Percentiles rank a stretch among this genome's conserved stretches.
Evolutionary conservation across 2,329 filamentous ascomycete genomes (phyloP).

Genomic region (Clathrospora elynae): DNA sequence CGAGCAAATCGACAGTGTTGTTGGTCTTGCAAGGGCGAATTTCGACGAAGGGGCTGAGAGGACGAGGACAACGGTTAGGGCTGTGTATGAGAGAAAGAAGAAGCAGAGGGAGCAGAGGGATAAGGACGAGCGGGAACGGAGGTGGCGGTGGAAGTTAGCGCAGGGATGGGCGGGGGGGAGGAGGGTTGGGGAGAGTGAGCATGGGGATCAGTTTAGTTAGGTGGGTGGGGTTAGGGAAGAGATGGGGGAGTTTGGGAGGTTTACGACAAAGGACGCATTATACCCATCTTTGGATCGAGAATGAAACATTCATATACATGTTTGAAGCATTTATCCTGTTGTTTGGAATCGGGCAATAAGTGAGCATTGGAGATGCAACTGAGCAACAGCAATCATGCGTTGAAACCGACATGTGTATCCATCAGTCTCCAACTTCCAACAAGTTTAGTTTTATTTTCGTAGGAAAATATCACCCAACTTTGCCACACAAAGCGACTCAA

Average conservation of each 20-base stretch:
- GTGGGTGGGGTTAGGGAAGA: background rate
- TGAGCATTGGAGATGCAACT: too few relatives aligned
- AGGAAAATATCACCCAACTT: too few relatives aligned
- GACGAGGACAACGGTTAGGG: conserved; percentile 77
- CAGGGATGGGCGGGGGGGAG: conserved; percentile 58
- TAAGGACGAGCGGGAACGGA: conserved; percentile 46
- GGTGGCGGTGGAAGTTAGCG: conserved; percentile 50
- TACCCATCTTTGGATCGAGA: conserved; percentile 11
- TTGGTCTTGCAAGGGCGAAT: conserved; percentile 82
- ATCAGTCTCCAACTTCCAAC: too few relatives aligned
- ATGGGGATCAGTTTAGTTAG: conserved; percentile 66
- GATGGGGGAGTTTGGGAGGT: background rate
- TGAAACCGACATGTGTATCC: too few relatives aligned
- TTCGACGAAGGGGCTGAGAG: conserved; percentile 81
- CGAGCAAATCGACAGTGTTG: conserved; percentile 84
- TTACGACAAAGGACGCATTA: too few relatives aligned
- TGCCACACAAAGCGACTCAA: too few relatives aligned
- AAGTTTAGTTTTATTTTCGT: too few relatives aligned
- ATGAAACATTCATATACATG: conserved; percentile 2
- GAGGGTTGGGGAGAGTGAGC: conserved; percentile 60
- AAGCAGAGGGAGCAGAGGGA: conserved; percentile 63
- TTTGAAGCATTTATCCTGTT: too few relatives aligned
- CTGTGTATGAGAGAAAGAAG: conserved; percentile 93
- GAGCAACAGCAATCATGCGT: too few relatives aligned
- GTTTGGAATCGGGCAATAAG: too few relatives aligned